Base-by-base conservation (phyloP, 345 rosid genomes). In the Camelina hispida region DNA sequence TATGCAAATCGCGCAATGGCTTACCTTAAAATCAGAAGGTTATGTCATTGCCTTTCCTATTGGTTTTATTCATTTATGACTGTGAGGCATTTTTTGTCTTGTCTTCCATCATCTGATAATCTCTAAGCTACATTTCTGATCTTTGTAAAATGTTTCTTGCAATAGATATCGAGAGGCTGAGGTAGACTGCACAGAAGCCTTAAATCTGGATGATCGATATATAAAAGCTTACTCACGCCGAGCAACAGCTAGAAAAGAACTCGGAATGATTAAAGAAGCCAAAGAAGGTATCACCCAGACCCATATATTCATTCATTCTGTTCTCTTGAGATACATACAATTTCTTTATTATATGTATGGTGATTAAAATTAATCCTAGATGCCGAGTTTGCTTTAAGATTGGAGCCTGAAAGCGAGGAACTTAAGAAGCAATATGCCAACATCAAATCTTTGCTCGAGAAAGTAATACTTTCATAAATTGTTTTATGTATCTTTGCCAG, bases 1-100 rank as follows among this genome's bases (percentile, higher is more conserved):
- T 87, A 83, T 85, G 97, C 99, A 10, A 94, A 92, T 78, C 83
- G 97, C 38, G 99, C 93, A 7, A 95, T 95, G 96, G 89, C 97
- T 72, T 92, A 89, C 77, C 92, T 95, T 74, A 95, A 89, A 80
- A 79, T 90, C 78, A 87, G 56, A 84, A 90, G 89, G 96, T 79
- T 80, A 66, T 81, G 43, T 8, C 18, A 9, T 34, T 28, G 0
- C 30, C 16, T 37, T 32, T 15, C 3, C 10, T 1, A 35, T 14
- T 22, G 14, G 9, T 60, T 59, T 32, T n/a, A 14, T 76, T 47
- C 12, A 38, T 48, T 38, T 14, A 16, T 65, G 57, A 66, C 5
- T 57, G 20, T 71, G 17, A 54, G 2, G 7, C 55, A n/a, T 43
- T n/a, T 14, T 28, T 16, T 37, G 38, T 17, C 20, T 66, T 60